phyloP scores from a whole-genome alignment of 495 filamentous ascomycete species.

The Apiosordaria backusii region DNA sequence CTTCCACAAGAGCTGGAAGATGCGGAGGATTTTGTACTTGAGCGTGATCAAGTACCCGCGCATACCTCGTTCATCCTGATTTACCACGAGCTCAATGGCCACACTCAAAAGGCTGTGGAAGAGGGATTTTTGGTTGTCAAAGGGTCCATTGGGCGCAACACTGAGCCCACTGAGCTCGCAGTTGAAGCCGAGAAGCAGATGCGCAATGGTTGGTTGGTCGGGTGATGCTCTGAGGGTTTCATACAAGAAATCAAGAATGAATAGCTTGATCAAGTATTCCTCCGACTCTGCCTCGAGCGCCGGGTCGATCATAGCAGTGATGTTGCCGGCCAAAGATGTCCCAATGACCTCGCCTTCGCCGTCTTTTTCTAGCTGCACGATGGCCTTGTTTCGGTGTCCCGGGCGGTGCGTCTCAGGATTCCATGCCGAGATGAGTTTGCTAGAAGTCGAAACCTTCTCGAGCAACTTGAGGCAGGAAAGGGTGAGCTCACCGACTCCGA shows the following conservation, averaged over 20 bases:
- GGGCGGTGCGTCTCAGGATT: slow-evolving; percentile 45
- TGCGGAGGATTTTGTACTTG: slow-evolving; percentile 69
- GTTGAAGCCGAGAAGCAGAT: slow-evolving; percentile 83
- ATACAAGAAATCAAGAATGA: slow-evolving; percentile 77
- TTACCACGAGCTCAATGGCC: slow-evolving; percentile 58
- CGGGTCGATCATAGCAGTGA: slow-evolving; percentile 60
- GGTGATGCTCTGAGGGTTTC: slow-evolving; percentile 67
- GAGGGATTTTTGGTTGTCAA: slow-evolving; percentile 65
- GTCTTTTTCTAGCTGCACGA: slow-evolving; percentile 70
- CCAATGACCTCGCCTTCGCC: slow-evolving; percentile 67
- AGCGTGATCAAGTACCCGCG: slow-evolving; percentile 68
- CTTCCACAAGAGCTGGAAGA: slow-evolving; percentile 76
- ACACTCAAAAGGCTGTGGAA: slow-evolving; percentile 75
- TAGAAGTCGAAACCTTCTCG: slow-evolving; percentile 78
- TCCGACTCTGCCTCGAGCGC: slow-evolving; percentile 58
- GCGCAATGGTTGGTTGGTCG: slow-evolving; percentile 74
- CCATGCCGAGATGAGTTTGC: slow-evolving; percentile 62
- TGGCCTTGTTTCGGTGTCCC: slow-evolving; percentile 69
- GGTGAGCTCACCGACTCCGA: slow-evolving; percentile 71
- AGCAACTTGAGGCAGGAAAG: slow-evolving; percentile 73
- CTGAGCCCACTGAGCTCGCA: slow-evolving; percentile 65
- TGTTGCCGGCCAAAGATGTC: slow-evolving; percentile 60
- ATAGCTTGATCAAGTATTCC: slow-evolving; percentile 70
- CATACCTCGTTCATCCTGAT: slow-evolving; percentile 55
- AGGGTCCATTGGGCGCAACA: slow-evolving; percentile 59